phyloP scores from a whole-genome alignment of 1,284 basidiomycete genomes.

The Ceratobasidium sp. region DNA sequence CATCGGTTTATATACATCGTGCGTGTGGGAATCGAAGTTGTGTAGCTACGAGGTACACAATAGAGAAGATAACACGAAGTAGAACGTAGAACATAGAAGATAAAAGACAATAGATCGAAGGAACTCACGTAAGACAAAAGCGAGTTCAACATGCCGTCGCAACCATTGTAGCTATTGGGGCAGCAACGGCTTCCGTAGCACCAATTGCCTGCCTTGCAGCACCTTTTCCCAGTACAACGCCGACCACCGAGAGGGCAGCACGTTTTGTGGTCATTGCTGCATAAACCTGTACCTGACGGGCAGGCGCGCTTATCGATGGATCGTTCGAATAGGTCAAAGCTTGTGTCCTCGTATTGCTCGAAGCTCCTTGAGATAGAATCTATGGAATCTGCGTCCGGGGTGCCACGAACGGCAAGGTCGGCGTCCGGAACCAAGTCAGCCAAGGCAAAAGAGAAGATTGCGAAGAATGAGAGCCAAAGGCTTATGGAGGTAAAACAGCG shows the following conservation, averaged over 20 bases:
- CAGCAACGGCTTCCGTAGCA: constrained; percentile 10
- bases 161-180: not conserved
- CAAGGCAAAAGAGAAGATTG: not conserved
- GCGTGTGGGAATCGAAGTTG: no score
- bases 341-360: not conserved
- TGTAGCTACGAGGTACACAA: no score
- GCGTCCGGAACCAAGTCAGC: not conserved
- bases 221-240: constrained; percentile 13
- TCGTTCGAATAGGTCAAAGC: not conserved
- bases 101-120: not conserved
- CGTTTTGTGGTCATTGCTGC: not conserved
- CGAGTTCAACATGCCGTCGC: constrained; percentile 6
- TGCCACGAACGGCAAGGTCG: not conserved
- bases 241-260: constrained; percentile 30
- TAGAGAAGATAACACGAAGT: no score
- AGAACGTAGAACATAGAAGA: no score
- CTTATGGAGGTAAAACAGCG: not conserved
- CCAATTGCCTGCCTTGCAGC: constrained; percentile 13
- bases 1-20: no score
- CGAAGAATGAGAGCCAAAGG: not conserved
- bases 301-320: not conserved
- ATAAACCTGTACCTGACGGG: not conserved
- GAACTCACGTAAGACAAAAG: not conserved
- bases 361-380: not conserved
- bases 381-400: not conserved